Evolutionary conservation across 2,329 filamentous ascomycete genomes (phyloP).

Genomic region (Orbilia javanica): DNA sequence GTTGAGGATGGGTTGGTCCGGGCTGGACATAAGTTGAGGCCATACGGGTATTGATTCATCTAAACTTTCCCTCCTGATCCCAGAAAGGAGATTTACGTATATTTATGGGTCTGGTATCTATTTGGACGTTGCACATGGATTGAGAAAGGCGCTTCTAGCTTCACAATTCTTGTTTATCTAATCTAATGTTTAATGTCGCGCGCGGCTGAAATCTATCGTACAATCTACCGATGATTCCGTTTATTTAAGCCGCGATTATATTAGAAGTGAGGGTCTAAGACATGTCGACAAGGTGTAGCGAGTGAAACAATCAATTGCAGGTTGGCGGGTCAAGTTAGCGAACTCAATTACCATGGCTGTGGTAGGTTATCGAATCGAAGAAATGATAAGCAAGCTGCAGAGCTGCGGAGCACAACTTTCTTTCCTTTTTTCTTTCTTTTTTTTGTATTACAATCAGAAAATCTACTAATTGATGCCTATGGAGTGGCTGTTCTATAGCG

Average conservation of each 20-base stretch:
- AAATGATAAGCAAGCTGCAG: not conserved
- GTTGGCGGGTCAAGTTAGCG: not conserved
- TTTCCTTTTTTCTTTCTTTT: no score
- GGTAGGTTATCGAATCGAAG: not conserved
- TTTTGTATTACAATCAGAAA: no score
- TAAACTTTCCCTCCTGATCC: no score
- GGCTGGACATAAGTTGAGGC: constrained; percentile 12
- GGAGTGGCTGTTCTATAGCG: not conserved
- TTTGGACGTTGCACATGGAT: not conserved
- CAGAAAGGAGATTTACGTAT: no score
- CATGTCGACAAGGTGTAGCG: not conserved
- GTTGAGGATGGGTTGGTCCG: constrained; percentile 20
- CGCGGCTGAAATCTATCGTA: not conserved
- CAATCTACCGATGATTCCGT: not conserved
- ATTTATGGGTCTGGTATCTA: not conserved
- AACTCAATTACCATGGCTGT: not conserved
- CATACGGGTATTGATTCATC: constrained; percentile 1
- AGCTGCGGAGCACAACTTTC: not conserved
- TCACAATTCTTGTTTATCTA: not conserved
- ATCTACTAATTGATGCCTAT: constrained; percentile 1
- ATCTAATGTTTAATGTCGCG: not conserved
- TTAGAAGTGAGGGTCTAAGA: not conserved
- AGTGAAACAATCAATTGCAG: not conserved
- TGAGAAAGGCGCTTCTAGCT: not conserved
- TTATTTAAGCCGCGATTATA: not conserved